Percentiles rank a stretch among this genome's conserved stretches.
Conservation (phyloP, 805 yeast species). For the Candida stauntonica region DNA sequence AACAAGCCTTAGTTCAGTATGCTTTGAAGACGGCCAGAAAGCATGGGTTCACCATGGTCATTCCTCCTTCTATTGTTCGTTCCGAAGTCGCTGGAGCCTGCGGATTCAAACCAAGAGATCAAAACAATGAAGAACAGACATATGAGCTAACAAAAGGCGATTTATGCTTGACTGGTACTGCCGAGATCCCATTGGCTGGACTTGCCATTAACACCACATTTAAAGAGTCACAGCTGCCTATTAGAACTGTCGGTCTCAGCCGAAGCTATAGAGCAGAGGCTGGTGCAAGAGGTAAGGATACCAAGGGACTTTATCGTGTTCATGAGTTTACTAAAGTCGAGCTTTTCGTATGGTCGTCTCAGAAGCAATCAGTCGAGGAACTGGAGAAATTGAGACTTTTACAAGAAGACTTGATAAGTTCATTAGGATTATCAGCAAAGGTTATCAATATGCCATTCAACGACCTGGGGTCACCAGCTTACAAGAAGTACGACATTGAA, state of each 20-base stretch:
- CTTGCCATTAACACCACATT: slow-evolving; percentile 52
- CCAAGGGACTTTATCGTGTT: slow-evolving; percentile 87
- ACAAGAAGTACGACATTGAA: slow-evolving; percentile 87
- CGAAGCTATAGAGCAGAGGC: slow-evolving; percentile 94
- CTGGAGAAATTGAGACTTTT: slow-evolving; percentile 57
- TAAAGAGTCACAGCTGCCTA: slow-evolving; percentile 41
- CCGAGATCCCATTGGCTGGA: slow-evolving; percentile 92
- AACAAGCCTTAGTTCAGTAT: slow-evolving; percentile 84
- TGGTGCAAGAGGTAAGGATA: slow-evolving; percentile 91
- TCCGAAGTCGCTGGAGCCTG: slow-evolving; percentile 78
- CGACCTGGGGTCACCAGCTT: slow-evolving; percentile 93
- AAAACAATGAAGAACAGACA: slow-evolving; percentile 79
- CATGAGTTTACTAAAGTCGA: slow-evolving; percentile 97
- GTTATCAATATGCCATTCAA: slow-evolving; percentile 85
- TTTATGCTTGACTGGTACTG: slow-evolving; percentile 83
- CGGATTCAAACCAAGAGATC: slow-evolving; percentile 92
- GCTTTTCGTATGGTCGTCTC: slow-evolving; percentile 67
- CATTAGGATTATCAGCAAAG: slow-evolving; percentile 74
- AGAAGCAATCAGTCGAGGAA: slow-evolving; percentile 42
- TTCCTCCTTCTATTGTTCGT: slow-evolving; percentile 85
- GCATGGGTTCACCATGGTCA: slow-evolving; percentile 62
- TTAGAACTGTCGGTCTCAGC: slow-evolving; percentile 71
- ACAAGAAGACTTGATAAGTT: slow-evolving; percentile 59
- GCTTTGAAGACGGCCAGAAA: slow-evolving; percentile 62
- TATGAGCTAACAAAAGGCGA: slow-evolving; percentile 55